Base-by-base conservation (phyloP, 345 rosid species). In the Populus tremula region DNA sequence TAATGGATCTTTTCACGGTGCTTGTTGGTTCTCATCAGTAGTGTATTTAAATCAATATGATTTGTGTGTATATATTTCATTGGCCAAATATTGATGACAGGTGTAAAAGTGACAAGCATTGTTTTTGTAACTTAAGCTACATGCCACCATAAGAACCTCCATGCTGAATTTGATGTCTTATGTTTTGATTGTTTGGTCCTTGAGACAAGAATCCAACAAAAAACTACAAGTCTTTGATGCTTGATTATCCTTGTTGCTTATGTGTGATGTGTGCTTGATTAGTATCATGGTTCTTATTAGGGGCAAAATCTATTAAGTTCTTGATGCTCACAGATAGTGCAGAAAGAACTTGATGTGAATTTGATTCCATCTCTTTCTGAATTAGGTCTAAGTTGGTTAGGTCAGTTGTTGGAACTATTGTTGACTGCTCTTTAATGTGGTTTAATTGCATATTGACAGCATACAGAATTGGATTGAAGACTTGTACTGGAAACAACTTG, bases 391-490 rank as follows among this genome's bases (percentile, higher is more conserved):
- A 35, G 29, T 39, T 59, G 31, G 18, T 69, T 21, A 31, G 33
- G 13, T n/a, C 62, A 39, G 43, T 71, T 70, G 25, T 16, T 59
- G 61, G 20, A 31, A 29, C 9, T 27, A 9, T 53, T 36, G 25
- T 69, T 78, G 62, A 67, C 47, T 74, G 17, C 38, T 56, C 61
- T 76, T 43, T 71, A 20, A 35, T 38, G 75, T 23, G 50, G 77
- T 27, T 54, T 31, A 61, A 59, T 31, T 61, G 38, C 43, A 16
- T 74, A 43, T 78, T 70, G 81, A 67, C 92, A 92, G 97, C 92
- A 84, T 95, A 75, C 98, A 93, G 87, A 95, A 95, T 69, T 95
- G 99, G 98, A 75, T 93, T 73, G 90, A 89, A 82, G 99, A 95
- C 83, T 87, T 95, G 62, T 93, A 84, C 79, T 93, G 97, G 98